Evolutionary conservation across 108 stramenopile genomes (phyloP).

Genomic region (Conticribra weissflogii): DNA sequence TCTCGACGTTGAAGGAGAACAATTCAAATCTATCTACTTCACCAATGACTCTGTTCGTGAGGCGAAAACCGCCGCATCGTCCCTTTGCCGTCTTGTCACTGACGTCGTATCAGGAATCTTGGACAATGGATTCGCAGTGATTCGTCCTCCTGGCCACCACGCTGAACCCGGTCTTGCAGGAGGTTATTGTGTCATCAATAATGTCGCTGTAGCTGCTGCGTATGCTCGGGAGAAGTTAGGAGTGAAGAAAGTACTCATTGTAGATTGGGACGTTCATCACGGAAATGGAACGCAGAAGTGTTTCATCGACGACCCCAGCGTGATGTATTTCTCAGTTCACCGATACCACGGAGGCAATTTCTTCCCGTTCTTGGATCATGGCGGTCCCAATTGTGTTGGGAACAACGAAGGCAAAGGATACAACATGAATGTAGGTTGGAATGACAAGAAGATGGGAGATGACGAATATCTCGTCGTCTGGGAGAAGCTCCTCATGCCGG

Average conservation of each 20-base stretch:
- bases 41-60: constrained; percentile 46
- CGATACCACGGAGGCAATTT: constrained; percentile 63
- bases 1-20: constrained; percentile 55
- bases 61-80: constrained; percentile 54
- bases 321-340: constrained; percentile 79
- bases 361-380: constrained; percentile 56
- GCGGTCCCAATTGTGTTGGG: constrained; percentile 53
- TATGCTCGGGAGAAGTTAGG: constrained; percentile 58
- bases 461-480: constrained; percentile 72
- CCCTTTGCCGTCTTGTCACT: constrained; percentile 51
- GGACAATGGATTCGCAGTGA: constrained; percentile 66
- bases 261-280: constrained; percentile 67
- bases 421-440: constrained; percentile 87
- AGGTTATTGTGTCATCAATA: constrained; percentile 91
- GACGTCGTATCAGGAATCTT: constrained; percentile 40
- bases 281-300: constrained; percentile 56
- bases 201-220: constrained; percentile 79
- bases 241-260: constrained; percentile 45
- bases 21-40: constrained; percentile 63
- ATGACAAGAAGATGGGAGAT: constrained; percentile 68
- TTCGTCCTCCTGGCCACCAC: constrained; percentile 93
- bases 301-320: constrained; percentile 64
- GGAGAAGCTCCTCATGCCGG: constrained; percentile 65
- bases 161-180: constrained; percentile 63
- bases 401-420: constrained; percentile 51